A percentile compares a stretch with the other conserved stretches of the same genome.
These are phyloP conservation scores for Effrenium voratum DNA, from an alignment of 73 alveolate species.

Conservation along the genomic window DNA sequence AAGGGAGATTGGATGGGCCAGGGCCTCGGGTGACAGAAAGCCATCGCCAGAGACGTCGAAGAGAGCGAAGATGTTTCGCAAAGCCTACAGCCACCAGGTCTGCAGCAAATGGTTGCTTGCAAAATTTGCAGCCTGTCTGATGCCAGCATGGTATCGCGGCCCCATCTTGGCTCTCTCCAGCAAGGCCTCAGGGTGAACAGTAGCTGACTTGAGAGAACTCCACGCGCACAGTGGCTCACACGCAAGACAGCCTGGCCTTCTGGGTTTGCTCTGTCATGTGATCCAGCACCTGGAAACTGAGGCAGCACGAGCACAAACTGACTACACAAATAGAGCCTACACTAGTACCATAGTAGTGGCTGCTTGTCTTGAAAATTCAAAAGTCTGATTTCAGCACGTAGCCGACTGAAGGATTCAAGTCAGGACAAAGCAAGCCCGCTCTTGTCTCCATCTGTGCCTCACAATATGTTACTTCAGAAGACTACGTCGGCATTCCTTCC, in stretches of 20 bases:
- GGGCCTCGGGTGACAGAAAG: constrained; percentile 72
- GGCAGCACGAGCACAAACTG: no score
- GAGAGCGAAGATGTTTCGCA: constrained; percentile 64
- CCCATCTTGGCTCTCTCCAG: constrained; percentile 89
- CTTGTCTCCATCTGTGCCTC: no score
- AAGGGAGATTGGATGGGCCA: not conserved
- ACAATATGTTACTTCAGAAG: no score
- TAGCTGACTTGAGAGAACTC: no score
- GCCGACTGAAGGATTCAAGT: no score
- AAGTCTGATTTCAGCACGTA: no score
- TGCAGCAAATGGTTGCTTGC: not conserved
- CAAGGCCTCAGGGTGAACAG: constrained; percentile 37
- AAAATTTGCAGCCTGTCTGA: constrained; percentile 38
- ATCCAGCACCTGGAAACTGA: constrained; percentile 32
- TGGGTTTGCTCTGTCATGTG: constrained; percentile 90
- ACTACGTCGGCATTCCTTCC: no score
- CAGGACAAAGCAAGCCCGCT: no score
- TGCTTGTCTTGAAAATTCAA: no score
- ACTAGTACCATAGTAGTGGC: no score
- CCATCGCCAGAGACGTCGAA: constrained; percentile 78
- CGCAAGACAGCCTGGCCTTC: not conserved
- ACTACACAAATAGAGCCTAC: no score
- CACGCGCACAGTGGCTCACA: not conserved
- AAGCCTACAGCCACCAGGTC: not conserved
- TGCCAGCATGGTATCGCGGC: constrained; percentile 88